phyloP scores from a whole-genome alignment of 495 filamentous ascomycete genomes.

The Penicillium paradoxum region DNA sequence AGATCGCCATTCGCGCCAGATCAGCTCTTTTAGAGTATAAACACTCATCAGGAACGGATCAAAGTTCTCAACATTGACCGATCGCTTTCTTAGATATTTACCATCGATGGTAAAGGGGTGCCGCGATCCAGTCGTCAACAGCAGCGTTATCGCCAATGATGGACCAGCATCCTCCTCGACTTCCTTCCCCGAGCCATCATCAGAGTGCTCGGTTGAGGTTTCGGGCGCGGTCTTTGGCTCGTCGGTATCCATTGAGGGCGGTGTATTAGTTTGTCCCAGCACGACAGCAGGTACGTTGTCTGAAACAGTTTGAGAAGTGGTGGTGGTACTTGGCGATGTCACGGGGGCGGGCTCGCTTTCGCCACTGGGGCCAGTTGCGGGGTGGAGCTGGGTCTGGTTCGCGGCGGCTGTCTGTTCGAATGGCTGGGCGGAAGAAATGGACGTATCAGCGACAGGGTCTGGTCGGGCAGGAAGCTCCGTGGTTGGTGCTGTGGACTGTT shows the following conservation, averaged over 20 bases:
- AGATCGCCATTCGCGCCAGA: conserved; percentile 82
- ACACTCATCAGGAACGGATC: conserved; percentile 86
- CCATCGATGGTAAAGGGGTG: conserved; percentile 86
- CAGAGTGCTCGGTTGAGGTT: conserved; percentile 32
- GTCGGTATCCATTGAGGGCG: conserved; percentile 26
- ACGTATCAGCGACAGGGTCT: conserved; percentile 10
- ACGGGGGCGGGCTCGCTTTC: conserved; percentile 23
- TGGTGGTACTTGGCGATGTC: conserved; percentile 16
- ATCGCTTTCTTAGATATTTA: conserved; percentile 74
- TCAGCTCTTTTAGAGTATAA: conserved; percentile 87
- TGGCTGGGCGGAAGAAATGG: conserved; percentile 9
- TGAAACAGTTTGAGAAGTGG: conserved; percentile 2
- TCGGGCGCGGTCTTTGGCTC: conserved; percentile 33
- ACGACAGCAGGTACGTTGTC: conserved; percentile 16
- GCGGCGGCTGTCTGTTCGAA: conserved; percentile 12
- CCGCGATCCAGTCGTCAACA: conserved; percentile 73
- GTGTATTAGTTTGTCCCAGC: conserved; percentile 12
- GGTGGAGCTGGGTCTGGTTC: conserved; percentile 15
- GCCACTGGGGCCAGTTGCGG: conserved; percentile 20
- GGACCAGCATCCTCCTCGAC: conserved; percentile 42
- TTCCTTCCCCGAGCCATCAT: conserved; percentile 38
- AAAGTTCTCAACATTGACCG: conserved; percentile 66
- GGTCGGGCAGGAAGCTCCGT: conserved; percentile 9
- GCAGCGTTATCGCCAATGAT: conserved; percentile 59
- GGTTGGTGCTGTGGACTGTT: conserved; percentile 13